Percentiles rank a stretch among this genome's conserved stretches.
phyloP scores from a whole-genome alignment of 2,329 filamentous ascomycete species.

The Scytalidium lignicola region DNA sequence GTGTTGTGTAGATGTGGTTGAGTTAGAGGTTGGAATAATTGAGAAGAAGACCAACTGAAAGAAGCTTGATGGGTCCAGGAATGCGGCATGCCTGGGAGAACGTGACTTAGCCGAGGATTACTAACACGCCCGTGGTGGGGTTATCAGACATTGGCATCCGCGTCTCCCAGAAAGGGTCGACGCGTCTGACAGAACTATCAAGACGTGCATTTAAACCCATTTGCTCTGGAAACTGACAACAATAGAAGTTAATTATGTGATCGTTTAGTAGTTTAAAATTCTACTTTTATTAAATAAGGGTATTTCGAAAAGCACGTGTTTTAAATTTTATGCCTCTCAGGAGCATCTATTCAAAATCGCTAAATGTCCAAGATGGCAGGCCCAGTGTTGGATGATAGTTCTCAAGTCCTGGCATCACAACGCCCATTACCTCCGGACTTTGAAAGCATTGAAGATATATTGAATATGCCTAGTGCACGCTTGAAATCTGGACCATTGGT shows the following conservation, averaged over 20 bases:
- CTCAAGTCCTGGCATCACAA: slow-evolving; percentile 5
- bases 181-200: background rate
- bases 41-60: slow-evolving; percentile 12
- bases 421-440: slow-evolving; percentile 36
- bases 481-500: slow-evolving; percentile 30
- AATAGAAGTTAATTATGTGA: background rate
- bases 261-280: background rate
- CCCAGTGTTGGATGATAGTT: background rate
- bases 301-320: background rate
- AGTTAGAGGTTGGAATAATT: slow-evolving; percentile 5
- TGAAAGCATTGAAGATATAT: slow-evolving; percentile 33
- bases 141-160: background rate
- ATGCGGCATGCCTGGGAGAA: slow-evolving; percentile 8
- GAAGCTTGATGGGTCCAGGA: slow-evolving; percentile 12
- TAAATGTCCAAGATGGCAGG: background rate
- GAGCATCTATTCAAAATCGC: too few relatives aligned
- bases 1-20: slow-evolving; percentile 4
- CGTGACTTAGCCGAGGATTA: slow-evolving; percentile 11
- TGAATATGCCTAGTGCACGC: slow-evolving; percentile 38
- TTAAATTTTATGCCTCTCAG: background rate
- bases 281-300: background rate
- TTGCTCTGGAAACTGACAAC: background rate
- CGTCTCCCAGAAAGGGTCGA: background rate
- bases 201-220: background rate
- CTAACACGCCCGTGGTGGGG: background rate